Percentiles rank a stretch among this genome's conserved stretches.
Conservation (phyloP, 2,329 filamentous ascomycete genomes). For the Ceratocystis huliohia region DNA sequence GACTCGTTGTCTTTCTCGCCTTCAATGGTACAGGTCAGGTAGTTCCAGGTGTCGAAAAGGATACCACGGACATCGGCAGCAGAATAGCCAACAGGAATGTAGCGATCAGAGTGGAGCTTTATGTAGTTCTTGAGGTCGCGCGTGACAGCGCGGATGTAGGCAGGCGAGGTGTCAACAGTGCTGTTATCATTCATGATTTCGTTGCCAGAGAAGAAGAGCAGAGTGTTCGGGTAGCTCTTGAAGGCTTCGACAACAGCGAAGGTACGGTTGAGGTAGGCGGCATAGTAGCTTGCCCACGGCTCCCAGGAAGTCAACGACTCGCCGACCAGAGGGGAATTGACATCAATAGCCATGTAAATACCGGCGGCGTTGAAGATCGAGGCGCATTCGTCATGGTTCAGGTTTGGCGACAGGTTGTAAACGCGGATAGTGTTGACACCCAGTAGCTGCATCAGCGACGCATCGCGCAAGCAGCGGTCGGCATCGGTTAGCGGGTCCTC, state of each 20-base stretch:
- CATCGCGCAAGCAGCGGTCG: slow-evolving; percentile 49
- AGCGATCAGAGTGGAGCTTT: slow-evolving; percentile 52
- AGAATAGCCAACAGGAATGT: slow-evolving; percentile 67
- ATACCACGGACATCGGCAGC: slow-evolving; percentile 65
- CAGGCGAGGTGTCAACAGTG: slow-evolving; percentile 48
- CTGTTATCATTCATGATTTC: slow-evolving; percentile 59
- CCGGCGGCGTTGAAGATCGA: slow-evolving; percentile 56
- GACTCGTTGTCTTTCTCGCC: slow-evolving; percentile 46
- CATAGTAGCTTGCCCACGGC: slow-evolving; percentile 49
- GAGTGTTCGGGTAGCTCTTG: slow-evolving; percentile 52
- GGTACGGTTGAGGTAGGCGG: slow-evolving; percentile 49
- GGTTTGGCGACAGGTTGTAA: slow-evolving; percentile 53
- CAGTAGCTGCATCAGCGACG: slow-evolving; percentile 50
- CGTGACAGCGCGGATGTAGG: slow-evolving; percentile 62
- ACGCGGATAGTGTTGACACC: slow-evolving; percentile 56
- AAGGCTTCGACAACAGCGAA: slow-evolving; percentile 56
- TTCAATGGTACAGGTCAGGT: slow-evolving; percentile 53
- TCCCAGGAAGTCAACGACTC: slow-evolving; percentile 43
- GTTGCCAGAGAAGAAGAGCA: slow-evolving; percentile 67
- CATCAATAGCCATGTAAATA: slow-evolving; percentile 57
- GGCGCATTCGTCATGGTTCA: slow-evolving; percentile 55
- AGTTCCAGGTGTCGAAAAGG: slow-evolving; percentile 62
- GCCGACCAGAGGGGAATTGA: slow-evolving; percentile 51
- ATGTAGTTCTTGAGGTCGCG: slow-evolving; percentile 74
- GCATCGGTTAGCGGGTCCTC: slow-evolving; percentile 49